phyloP scores from a whole-genome alignment of 1,284 basidiomycete genomes.

The Ustilago cynodontis region DNA sequence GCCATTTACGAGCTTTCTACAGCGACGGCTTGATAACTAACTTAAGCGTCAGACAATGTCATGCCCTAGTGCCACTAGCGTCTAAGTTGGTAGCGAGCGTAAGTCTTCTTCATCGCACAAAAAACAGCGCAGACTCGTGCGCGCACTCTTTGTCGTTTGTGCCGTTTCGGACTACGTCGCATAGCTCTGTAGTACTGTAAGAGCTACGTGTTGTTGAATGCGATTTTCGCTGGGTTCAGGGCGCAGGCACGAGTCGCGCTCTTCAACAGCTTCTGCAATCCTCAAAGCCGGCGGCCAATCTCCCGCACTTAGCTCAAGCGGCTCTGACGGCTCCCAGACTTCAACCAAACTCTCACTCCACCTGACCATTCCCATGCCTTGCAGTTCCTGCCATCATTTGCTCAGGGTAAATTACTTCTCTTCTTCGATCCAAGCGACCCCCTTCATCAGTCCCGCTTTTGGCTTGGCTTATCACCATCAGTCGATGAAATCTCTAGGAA shows the following conservation, averaged over 20 bases:
- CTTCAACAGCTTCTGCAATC: neutral
- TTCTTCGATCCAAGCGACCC: neutral
- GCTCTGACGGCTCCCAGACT: neutral
- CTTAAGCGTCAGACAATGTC: no score
- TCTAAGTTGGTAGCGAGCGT: neutral
- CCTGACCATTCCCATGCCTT: neutral
- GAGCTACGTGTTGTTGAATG: no score
- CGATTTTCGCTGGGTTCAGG: conserved; percentile 18
- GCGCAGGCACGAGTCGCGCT: neutral
- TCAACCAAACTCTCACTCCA: neutral
- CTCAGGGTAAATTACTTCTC: neutral
- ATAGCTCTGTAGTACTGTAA: no score
- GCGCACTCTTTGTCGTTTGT: neutral
- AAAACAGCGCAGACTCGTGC: conserved; percentile 21
- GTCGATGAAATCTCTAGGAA: no score
- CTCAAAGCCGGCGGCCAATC: conserved; percentile 15
- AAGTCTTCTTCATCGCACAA: neutral
- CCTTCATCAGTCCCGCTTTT: no score
- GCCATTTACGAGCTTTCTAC: no score
- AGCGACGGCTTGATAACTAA: no score
- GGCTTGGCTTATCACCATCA: no score
- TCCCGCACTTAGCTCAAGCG: conserved; percentile 8
- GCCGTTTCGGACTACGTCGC: no score
- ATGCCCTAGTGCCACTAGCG: no score
- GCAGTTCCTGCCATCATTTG: neutral